Evolutionary conservation across 2,329 filamentous ascomycete genomes (phyloP), one percentile per base, ranked within the genome.

Genomic region (Trichoderma cornu-damae): DNA sequence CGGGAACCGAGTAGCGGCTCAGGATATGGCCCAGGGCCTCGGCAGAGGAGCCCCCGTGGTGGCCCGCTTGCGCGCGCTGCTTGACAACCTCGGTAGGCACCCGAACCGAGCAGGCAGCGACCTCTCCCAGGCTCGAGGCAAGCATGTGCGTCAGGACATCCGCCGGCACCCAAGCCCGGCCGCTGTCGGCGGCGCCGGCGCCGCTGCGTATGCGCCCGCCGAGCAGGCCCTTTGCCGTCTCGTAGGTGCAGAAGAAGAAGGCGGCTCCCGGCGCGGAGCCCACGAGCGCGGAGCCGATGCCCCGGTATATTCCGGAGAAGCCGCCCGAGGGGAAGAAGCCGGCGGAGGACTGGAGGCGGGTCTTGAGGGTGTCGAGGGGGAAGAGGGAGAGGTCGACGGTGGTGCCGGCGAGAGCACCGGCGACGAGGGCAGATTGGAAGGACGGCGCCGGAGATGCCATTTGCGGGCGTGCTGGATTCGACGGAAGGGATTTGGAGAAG

Each of bases 361-460:
- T 99, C 77, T 99, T 99, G 70, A 99, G 86, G 0, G 94, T 99
- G 81, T 99, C 95, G 79, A 99, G 90, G 0, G 94, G 94, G 78
- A 89, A 99, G 69, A 99, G 89, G 57, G 91, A 91, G 68, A 96
- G 86, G 82, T 99, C 94, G 73, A 97, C 94, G 12, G 92, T 96
- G 47, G 94, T 94, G 69, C 94, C 94, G 64, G 94, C 94, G 64
- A 96, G 78, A 68, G 86, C 94, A 72, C 94, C 94, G 65, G 94
- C 90, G 79, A 86, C 71, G 66, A 87, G 83, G 67, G 84, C 82
- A 24, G 81, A 79, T 54, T 79, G 78, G 76, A 84, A 86, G 66
- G 77, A 69, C 35, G 76, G 74, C 37, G 42, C 14, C 6, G 43
- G 8, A 20, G 55, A 16, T 16, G 49, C 24, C 46, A 49, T 49